Evolutionary conservation across 805 yeast genomes (phyloP), one percentile per base, ranked within the genome.

Genomic region (Cyberlindnera xishuangbannaensis): DNA sequence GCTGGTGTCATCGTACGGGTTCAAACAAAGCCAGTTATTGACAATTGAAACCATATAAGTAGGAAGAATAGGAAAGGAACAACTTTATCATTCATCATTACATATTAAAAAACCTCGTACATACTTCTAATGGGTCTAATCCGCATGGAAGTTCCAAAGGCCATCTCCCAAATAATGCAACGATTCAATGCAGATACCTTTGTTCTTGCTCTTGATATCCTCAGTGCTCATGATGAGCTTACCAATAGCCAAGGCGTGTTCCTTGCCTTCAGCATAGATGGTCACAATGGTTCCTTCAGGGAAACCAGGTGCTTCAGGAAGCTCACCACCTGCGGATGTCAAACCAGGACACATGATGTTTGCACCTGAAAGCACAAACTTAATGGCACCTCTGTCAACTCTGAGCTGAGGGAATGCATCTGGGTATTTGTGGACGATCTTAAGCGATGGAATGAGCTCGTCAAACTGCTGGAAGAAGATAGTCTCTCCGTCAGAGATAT

Each of bases 321-420:
- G 64, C 34, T 62, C 60, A 15, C 95, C 96, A 26, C 96, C 95
- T 2, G 80, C 69, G 14, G 92, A 78, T 1, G 95, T 86, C 43
- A 86, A 69, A 14, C 96, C 96, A 4, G 95, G 95, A 60, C 96
- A 88, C 97, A 88, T 88, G 51, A 88, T 83, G 53, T 88, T 88
- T 18, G 97, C 96, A 36, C 97, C 97, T 4, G 95, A 81, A n/a
- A 88, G 64, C 17, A 88, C 92, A 53, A 88, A 88, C 59, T 88
- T 88, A 56, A 88, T 88, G 32, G 97, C 97, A 37, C 97, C 97
- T 55, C 96, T 72, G 52, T 88, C 97, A 10, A 90, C 97, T 53
- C 78, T 83, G 27, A 88, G 94, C 22, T 73, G 63, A 15, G 96
- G 96, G 62, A 88, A 88, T 23, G 79, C 74, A 8, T 71, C 68